These are phyloP conservation scores for Podospora fimiseda DNA, from an alignment of 495 filamentous ascomycete genomes.

Conservation along the genomic window DNA sequence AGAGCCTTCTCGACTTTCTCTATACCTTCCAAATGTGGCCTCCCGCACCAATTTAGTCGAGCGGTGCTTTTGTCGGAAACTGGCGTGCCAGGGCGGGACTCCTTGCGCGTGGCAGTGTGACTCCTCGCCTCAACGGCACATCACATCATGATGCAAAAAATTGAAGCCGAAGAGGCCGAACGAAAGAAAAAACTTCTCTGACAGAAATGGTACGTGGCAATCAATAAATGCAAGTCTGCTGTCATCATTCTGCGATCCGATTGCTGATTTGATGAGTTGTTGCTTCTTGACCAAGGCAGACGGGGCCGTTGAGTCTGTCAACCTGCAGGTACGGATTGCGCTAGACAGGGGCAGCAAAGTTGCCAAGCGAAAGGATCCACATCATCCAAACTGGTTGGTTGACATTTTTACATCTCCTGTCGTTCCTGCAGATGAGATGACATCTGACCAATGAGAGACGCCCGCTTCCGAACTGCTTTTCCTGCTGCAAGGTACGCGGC, in stretches of 20 bases:
- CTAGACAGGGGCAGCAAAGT: conserved; percentile 2
- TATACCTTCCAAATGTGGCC: neutral
- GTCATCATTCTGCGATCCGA: neutral
- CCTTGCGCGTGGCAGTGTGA: neutral
- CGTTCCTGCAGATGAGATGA: conserved; percentile 10
- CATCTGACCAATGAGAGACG: conserved; percentile 1
- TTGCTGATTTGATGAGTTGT: conserved; percentile 13
- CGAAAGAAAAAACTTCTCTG: neutral
- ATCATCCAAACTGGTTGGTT: conserved; percentile 3
- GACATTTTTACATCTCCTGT: neutral
- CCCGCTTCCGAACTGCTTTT: neutral
- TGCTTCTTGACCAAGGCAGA: conserved; percentile 1
- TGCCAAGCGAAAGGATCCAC: conserved; percentile 1
- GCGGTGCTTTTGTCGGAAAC: neutral
- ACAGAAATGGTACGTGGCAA: conserved; percentile 12
- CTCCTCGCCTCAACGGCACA: neutral
- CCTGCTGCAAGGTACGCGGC: conserved; percentile 17
- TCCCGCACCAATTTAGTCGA: neutral
- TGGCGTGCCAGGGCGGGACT: neutral
- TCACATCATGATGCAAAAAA: neutral
- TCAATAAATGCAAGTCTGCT: neutral
- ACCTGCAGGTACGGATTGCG: neutral
- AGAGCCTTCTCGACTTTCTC: neutral
- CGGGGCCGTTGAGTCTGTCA: neutral
- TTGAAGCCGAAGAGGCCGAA: neutral